phyloP scores from a whole-genome alignment of 345 rosid genomes.

The Brassica cretica region DNA sequence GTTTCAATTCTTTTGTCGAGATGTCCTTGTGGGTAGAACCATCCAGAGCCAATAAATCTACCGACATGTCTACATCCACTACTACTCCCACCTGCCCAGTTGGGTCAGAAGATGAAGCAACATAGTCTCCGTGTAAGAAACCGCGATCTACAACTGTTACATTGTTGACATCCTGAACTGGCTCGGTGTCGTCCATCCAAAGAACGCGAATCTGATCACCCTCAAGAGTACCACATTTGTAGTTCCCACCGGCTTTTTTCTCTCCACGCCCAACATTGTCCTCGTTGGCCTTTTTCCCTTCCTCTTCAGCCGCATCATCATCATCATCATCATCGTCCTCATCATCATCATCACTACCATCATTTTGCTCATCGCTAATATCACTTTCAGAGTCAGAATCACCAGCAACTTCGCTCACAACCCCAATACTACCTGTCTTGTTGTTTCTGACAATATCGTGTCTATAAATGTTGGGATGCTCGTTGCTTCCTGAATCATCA shows the following conservation, averaged over 20 bases:
- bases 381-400: conserved; percentile 89
- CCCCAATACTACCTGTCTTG: conserved; percentile 57
- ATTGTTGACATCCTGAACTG: conserved; percentile 60
- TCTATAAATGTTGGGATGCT: conserved; percentile 56
- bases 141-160: conserved; percentile 80
- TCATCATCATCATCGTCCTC: conserved; percentile 39
- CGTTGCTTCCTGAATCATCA: conserved; percentile 38
- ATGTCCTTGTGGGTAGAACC: conserved; percentile 64
- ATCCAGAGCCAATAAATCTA: conserved; percentile 69
- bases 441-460: conserved; percentile 80
- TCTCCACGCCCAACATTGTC: conserved; percentile 37
- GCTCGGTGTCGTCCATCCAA: conserved; percentile 81
- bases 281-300: conserved; percentile 28
- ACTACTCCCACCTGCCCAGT: conserved; percentile 93
- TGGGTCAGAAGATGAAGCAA: conserved; percentile 76
- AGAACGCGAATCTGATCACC: conserved; percentile 84
- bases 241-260: conserved; percentile 35
- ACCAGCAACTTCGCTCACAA: conserved; percentile 90
- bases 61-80: conserved; percentile 69
- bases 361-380: conserved; percentile 60
- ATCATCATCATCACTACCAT: conserved; percentile 44
- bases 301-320: conserved; percentile 35
- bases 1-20: conserved; percentile 70
- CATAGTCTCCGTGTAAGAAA: conserved; percentile 88
- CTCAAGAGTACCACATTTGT: conserved; percentile 61